Percentiles rank a stretch among this genome's conserved stretches.
These are phyloP conservation scores for Medicago ruthenica DNA, from an alignment of 306 rosid species.

Conservation along the genomic window DNA sequence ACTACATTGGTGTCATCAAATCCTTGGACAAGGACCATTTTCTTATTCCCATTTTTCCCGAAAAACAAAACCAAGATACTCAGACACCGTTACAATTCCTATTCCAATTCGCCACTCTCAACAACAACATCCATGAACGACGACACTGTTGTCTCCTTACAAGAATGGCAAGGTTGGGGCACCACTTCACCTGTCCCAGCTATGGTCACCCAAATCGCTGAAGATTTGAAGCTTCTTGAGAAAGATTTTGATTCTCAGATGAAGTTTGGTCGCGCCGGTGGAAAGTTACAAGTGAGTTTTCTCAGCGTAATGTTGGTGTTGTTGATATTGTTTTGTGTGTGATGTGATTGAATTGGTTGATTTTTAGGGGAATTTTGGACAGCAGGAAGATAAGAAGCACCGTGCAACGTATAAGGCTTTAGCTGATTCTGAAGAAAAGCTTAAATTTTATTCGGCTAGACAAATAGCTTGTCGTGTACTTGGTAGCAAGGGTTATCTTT, in stretches of 20 bases:
- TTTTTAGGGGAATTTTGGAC: conserved; percentile 65
- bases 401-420: conserved; percentile 78
- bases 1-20: not conserved
- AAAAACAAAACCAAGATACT: conserved; percentile 38
- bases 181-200: conserved; percentile 72
- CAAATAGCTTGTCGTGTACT: conserved; percentile 95
- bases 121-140: conserved; percentile 21
- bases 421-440: conserved; percentile 78
- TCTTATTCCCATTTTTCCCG: conserved; percentile 26
- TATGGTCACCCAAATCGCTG: conserved; percentile 62
- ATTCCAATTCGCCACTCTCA: conserved; percentile 31
- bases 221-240: conserved; percentile 73
- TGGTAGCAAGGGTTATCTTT: conserved; percentile 92
- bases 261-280: conserved; percentile 86
- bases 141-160: conserved; percentile 52
- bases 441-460: conserved; percentile 82
- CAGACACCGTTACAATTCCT: conserved; percentile 18
- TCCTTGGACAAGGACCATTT: conserved; percentile 45
- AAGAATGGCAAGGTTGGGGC: conserved; percentile 97
- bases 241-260: conserved; percentile 58
- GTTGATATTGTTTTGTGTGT: not conserved
- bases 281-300: conserved; percentile 52
- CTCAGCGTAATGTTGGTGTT: not conserved
- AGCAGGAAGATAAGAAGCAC: conserved; percentile 82
- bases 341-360: conserved; percentile 8